Evolutionary conservation across 2,329 filamentous ascomycete genomes (phyloP).

Genomic region (Phoma sp.): DNA sequence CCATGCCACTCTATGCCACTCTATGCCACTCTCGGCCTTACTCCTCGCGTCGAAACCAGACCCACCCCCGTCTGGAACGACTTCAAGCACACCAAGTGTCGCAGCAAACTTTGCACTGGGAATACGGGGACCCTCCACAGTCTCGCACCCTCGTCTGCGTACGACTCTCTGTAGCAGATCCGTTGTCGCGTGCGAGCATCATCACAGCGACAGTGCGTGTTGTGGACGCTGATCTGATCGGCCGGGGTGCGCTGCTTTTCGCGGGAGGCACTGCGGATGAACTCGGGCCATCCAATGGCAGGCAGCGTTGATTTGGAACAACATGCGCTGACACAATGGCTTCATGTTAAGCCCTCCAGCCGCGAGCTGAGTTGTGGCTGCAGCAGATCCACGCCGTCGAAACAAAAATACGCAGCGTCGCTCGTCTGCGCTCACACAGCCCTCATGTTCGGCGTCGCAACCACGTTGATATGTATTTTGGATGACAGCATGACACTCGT

Average conservation of each 20-base stretch:
- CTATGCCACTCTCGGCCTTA: background rate
- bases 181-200: background rate
- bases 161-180: background rate
- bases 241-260: conserved; percentile 1
- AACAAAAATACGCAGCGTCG: conserved; percentile 4
- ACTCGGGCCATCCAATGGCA: conserved; percentile 1
- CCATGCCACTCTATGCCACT: background rate
- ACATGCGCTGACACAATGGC: background rate
- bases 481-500: conserved; percentile 9
- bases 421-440: background rate
- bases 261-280: background rate
- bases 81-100: background rate
- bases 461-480: background rate
- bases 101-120: background rate
- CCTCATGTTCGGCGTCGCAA: conserved; percentile 2
- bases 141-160: background rate
- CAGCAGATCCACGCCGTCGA: background rate
- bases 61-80: conserved; percentile 2
- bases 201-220: background rate
- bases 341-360: background rate
- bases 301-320: background rate
- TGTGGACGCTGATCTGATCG: background rate
- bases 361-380: background rate
- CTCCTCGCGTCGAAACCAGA: conserved; percentile 6
- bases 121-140: background rate